Conservation (phyloP, 2,329 filamentous ascomycete species). For the Colletotrichum sansevieriae region DNA sequence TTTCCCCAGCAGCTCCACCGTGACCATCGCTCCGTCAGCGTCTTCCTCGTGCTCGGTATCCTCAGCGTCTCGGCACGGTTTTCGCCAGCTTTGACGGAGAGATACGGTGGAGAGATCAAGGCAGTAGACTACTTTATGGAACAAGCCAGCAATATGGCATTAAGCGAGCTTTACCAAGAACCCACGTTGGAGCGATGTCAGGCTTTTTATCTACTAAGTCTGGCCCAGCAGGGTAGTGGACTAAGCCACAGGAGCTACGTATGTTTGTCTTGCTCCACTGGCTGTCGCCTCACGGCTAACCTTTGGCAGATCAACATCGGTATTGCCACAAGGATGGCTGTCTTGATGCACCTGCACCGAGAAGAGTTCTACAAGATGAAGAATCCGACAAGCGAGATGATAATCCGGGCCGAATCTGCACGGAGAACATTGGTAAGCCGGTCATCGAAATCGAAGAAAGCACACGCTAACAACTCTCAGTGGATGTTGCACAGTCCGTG, state of each 20-base stretch:
- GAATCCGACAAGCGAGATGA: constrained; percentile 58
- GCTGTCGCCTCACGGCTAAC: constrained; percentile 42
- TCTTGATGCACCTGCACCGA: constrained; percentile 66
- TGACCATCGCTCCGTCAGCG: constrained; percentile 62
- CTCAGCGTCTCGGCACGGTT: constrained; percentile 69
- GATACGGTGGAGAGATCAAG: constrained; percentile 64
- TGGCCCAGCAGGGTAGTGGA: constrained; percentile 70
- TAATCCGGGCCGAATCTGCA: constrained; percentile 67
- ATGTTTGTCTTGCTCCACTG: constrained; percentile 44
- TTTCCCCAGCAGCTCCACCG: constrained; percentile 62
- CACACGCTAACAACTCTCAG: constrained; percentile 47
- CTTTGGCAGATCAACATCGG: constrained; percentile 65
- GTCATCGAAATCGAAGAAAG: constrained; percentile 12
- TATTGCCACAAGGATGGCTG: constrained; percentile 68
- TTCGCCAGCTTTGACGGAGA: constrained; percentile 61
- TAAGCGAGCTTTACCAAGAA: constrained; percentile 64
- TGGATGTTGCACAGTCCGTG: constrained; percentile 69
- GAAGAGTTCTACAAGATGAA: constrained; percentile 65
- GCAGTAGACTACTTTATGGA: constrained; percentile 68
- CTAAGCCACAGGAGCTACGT: constrained; percentile 67
- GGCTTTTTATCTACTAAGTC: constrained; percentile 69
- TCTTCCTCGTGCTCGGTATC: constrained; percentile 68
- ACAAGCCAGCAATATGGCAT: constrained; percentile 61
- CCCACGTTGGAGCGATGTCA: constrained; percentile 69
- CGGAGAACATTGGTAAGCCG: constrained; percentile 65